These are phyloP conservation scores for Cornus controversa DNA, from an alignment of 148 eudicot genomes.

Conservation along the genomic window DNA sequence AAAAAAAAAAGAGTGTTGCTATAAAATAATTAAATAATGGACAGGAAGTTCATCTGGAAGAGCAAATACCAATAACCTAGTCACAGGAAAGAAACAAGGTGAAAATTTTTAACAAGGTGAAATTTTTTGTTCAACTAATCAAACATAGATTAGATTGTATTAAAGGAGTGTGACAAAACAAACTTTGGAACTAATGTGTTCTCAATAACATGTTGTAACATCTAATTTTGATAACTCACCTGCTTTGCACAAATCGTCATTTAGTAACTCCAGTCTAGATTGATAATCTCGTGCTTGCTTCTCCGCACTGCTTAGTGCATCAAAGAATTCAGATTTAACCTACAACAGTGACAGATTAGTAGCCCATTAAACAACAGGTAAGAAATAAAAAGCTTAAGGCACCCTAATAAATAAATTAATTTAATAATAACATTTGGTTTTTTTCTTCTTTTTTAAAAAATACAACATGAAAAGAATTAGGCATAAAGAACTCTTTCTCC, in stretches of 20 bases:
- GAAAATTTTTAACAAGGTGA: no score
- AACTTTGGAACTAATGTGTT: not conserved
- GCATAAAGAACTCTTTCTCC: no score
- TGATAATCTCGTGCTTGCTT: constrained; percentile 66
- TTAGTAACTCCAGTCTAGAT: constrained; percentile 59
- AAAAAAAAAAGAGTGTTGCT: not conserved
- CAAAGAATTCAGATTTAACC: constrained; percentile 91
- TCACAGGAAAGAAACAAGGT: no score
- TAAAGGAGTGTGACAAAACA: not conserved
- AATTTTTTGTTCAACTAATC: not conserved
- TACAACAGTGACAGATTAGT: constrained; percentile 23
- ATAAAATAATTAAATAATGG: not conserved
- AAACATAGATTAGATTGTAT: not conserved
- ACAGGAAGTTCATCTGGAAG: not conserved
- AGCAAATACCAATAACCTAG: not conserved
- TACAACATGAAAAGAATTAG: no score
- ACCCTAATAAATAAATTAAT: not conserved
- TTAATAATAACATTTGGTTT: no score
- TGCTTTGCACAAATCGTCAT: constrained; percentile 55
- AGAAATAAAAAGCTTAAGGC: not conserved
- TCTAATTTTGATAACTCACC: constrained; percentile 37
- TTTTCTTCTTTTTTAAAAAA: no score
- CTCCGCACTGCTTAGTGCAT: constrained; percentile 77
- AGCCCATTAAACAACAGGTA: not conserved
- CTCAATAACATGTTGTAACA: not conserved